Base-by-base conservation (phyloP, 495 filamentous ascomycete genomes). In the Hypoxylon fuscum region DNA sequence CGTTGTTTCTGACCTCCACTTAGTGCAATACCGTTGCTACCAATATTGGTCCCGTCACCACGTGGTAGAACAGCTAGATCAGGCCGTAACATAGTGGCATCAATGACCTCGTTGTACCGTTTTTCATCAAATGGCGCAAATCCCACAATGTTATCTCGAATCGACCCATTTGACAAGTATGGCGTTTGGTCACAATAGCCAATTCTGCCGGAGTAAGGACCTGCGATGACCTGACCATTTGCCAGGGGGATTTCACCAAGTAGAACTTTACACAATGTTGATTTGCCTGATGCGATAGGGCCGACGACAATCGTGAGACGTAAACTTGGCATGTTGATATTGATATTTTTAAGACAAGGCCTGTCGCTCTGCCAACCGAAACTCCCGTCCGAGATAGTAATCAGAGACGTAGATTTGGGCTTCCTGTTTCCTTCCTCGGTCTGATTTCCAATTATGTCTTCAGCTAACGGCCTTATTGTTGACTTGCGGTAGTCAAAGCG, bases 1-100 rank as follows among this genome's bases (percentile, higher is more conserved):
- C 87, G 77, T 60, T 90, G 87, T 59, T 83, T 85, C 64, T 90
- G 88, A 0, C 88, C 88, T 4, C 87, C 87, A 66, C 83, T 86
- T 12, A 91, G 74, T 2, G 79, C 76, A 47, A 87, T 78, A 1
- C 87, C 88, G 53, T 84, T 84, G 71, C 81, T 86, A 8, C 87
- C 88, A 55, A 88, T 80, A 2, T 78, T 64, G 5, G 86, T 89
- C 29, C 80, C 69, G 61, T 90, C 85, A 0, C 83, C 85, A 10
- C 76, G 69, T 3, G 84, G 81, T 18, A 90, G 63, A 21, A 70
- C 55, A 12, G 61, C 70, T 38, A 89, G 69, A 67, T 89, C 87
- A 41, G 79, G 73, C 3, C 76, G 75, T 14, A 91, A 72, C 43
- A 81, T 79, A 64, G 87, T 89, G 15, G 83, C 86, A 14, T 81